A percentile compares a stretch with the other conserved stretches of the same genome.
phyloP scores from a whole-genome alignment of 257 asterid species.

The Lithospermum erythrorhizon region DNA sequence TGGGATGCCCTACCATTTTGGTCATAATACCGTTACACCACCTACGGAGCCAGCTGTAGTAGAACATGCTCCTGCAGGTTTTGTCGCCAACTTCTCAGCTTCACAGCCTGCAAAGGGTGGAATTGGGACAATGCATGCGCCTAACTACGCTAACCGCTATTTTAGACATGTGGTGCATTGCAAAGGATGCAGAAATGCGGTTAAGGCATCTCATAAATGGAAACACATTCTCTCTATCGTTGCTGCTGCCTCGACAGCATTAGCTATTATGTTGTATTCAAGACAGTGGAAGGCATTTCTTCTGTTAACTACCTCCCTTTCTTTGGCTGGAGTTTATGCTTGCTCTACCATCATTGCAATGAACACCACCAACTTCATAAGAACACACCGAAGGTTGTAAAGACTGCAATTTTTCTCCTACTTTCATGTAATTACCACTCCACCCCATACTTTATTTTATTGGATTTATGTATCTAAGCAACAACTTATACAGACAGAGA shows the following conservation, averaged over 20 bases:
- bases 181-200: slow-evolving; percentile 37
- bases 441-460: too few relatives aligned
- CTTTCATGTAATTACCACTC: too few relatives aligned
- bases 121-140: slow-evolving; percentile 53
- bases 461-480: too few relatives aligned
- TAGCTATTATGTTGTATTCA: slow-evolving; percentile 62
- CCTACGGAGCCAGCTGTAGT: slow-evolving; percentile 65
- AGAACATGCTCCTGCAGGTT: slow-evolving; percentile 97
- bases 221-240: slow-evolving; percentile 46
- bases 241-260: slow-evolving; percentile 50
- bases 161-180: slow-evolving; percentile 83
- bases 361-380: slow-evolving; percentile 74
- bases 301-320: slow-evolving; percentile 44
- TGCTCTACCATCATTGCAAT: slow-evolving; percentile 52
- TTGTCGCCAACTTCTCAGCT: slow-evolving; percentile 63
- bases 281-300: slow-evolving; percentile 73
- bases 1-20: slow-evolving; percentile 90
- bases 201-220: slow-evolving; percentile 51
- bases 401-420: neutral
- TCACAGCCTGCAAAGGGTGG: slow-evolving; percentile 95
- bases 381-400: slow-evolving; percentile 81
- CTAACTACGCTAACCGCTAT: slow-evolving; percentile 63
- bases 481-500: too few relatives aligned
- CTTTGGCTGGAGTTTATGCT: slow-evolving; percentile 52
- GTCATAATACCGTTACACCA: slow-evolving; percentile 54